Evolutionary conservation across 164 flowering plant genomes (phyloP).

Genomic region (Vitis amurensis): DNA sequence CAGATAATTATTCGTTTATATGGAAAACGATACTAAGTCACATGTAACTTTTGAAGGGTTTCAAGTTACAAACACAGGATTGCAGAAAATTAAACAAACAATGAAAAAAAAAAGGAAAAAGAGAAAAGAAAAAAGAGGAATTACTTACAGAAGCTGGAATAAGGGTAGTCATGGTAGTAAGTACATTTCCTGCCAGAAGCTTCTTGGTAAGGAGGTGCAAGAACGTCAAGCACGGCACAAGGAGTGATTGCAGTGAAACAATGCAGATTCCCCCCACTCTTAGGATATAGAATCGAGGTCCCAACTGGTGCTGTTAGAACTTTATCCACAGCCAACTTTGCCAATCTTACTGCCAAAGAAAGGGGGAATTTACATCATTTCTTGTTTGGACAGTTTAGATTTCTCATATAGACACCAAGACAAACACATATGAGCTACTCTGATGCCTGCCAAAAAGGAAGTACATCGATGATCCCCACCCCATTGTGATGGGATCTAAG

Average conservation of each 20-base stretch:
- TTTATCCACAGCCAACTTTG: constrained; percentile 70
- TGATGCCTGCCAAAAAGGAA: neutral
- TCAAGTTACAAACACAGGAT: neutral
- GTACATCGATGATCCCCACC: neutral
- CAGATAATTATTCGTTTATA: too few relatives aligned
- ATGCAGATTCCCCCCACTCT: constrained; percentile 81
- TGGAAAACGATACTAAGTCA: too few relatives aligned
- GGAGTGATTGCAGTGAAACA: constrained; percentile 91
- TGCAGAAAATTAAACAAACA: neutral
- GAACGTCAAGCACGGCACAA: constrained; percentile 91
- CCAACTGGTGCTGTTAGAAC: constrained; percentile 66
- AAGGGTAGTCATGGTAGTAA: constrained; percentile 84
- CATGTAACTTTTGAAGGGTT: neutral
- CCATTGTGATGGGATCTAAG: neutral
- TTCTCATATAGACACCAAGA: neutral
- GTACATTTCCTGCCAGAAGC: constrained; percentile 80
- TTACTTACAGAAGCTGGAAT: constrained; percentile 63
- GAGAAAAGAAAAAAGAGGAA: neutral
- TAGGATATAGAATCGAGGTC: constrained; percentile 74
- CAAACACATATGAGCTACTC: neutral
- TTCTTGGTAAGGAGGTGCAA: constrained; percentile 86
- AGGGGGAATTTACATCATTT: neutral
- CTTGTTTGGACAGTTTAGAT: neutral
- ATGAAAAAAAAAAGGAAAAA: neutral
- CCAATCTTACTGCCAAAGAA: constrained; percentile 71